Conservation (phyloP, 2,329 filamentous ascomycete genomes). For the Trichoderma gracile region DNA sequence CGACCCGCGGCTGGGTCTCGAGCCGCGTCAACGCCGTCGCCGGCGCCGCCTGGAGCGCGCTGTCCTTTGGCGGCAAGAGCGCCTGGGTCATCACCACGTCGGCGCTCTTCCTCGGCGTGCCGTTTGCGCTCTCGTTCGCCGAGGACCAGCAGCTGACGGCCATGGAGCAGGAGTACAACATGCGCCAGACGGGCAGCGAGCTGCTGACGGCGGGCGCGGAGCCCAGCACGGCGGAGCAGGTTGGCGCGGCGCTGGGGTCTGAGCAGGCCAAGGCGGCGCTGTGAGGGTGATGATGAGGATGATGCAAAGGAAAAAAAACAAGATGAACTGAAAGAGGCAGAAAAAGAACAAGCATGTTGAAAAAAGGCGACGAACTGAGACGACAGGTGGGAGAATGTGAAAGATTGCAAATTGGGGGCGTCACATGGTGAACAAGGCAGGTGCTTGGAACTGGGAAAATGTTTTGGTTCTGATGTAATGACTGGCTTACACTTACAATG, state of each 20-base stretch:
- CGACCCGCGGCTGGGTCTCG: constrained; percentile 67
- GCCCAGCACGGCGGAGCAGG: constrained; percentile 50
- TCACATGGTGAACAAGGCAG: constrained; percentile 2
- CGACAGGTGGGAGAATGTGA: neutral
- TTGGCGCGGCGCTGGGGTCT: constrained; percentile 51
- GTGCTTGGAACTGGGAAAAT: constrained; percentile 17
- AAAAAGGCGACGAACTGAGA: neutral
- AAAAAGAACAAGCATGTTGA: neutral
- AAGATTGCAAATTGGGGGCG: neutral
- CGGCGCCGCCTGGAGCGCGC: constrained; percentile 51
- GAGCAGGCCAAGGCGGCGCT: constrained; percentile 51
- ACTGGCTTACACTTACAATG: constrained; percentile 18
- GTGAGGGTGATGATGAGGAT: constrained; percentile 38
- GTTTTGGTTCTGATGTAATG: constrained; percentile 20
- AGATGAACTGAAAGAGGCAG: neutral
- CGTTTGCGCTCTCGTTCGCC: constrained; percentile 86
- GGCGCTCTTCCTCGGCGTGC: constrained; percentile 85
- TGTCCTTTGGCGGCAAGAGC: constrained; percentile 77
- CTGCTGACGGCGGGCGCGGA: constrained; percentile 53
- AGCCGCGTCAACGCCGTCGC: constrained; percentile 59
- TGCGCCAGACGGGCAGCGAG: constrained; percentile 89
- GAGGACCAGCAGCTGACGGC: constrained; percentile 97
- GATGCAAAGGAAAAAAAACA: neutral
- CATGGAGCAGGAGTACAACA: constrained; percentile 96
- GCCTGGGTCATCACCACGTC: constrained; percentile 91